These are phyloP conservation scores for Lactarius sp. DNA, from an alignment of 768 basidiomycete species.

Conservation along the genomic window DNA sequence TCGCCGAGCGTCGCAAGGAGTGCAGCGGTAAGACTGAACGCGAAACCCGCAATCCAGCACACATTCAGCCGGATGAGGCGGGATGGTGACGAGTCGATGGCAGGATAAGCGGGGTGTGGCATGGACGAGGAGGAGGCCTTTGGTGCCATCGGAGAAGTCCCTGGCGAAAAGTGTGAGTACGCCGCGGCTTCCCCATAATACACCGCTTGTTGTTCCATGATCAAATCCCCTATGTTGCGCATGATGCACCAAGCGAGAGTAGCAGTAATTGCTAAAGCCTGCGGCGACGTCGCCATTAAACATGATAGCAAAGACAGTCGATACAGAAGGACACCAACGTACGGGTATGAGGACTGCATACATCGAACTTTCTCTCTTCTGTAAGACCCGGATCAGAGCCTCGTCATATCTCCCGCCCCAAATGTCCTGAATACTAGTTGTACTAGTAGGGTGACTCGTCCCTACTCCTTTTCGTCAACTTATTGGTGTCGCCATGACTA, in stretches of 20 bases:
- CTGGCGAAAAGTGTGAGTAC: background rate
- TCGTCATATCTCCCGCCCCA: background rate
- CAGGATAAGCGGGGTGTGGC: too few relatives aligned
- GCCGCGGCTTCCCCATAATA: background rate
- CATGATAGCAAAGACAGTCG: background rate
- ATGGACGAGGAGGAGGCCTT: background rate
- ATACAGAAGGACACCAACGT: background rate
- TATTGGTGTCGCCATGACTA: too few relatives aligned
- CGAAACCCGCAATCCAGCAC: slow-evolving; percentile 1
- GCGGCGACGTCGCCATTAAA: background rate
- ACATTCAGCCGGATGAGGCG: background rate
- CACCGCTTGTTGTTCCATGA: background rate
- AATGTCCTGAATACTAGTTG: too few relatives aligned
- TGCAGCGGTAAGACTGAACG: slow-evolving; percentile 1
- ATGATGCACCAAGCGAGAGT: background rate
- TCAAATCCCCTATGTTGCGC: background rate
- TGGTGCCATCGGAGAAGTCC: background rate
- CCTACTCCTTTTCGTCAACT: too few relatives aligned
- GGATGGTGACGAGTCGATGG: background rate
- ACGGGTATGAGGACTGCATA: slow-evolving; percentile 1
- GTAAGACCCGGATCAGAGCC: background rate
- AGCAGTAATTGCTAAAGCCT: background rate
- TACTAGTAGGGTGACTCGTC: too few relatives aligned
- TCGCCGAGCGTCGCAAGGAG: background rate
- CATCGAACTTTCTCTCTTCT: background rate